phyloP scores from a whole-genome alignment of 2,329 filamentous ascomycete genomes.

The Fusarium sp. region DNA sequence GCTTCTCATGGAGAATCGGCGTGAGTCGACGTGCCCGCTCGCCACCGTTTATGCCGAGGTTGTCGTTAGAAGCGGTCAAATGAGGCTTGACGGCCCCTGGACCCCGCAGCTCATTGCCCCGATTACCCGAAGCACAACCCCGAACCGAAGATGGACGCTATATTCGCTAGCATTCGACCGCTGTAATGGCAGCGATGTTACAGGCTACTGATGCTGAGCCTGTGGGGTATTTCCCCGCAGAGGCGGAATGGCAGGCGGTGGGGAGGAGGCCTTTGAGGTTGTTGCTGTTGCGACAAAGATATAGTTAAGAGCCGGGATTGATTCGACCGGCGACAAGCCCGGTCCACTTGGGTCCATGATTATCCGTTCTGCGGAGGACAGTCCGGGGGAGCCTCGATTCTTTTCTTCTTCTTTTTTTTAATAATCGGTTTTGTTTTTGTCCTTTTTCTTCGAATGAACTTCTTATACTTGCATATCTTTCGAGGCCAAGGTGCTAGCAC shows the following conservation, averaged over 20 bases:
- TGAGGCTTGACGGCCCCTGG: conserved; percentile 5
- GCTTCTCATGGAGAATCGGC: not conserved
- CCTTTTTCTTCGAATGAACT: not conserved
- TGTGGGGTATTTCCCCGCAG: conserved; percentile 35
- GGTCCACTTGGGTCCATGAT: too few species aligned
- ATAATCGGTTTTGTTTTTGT: not conserved
- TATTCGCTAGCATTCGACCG: conserved; percentile 1
- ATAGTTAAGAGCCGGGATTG: too few species aligned
- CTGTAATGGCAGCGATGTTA: conserved; percentile 37
- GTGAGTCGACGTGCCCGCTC: not conserved
- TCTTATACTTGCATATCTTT: not conserved
- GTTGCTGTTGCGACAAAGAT: too few species aligned
- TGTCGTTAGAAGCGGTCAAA: conserved; percentile 1
- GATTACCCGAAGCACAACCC: conserved; percentile 38
- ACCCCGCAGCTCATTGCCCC: conserved; percentile 41
- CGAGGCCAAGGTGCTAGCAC: not conserved
- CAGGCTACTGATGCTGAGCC: conserved; percentile 24
- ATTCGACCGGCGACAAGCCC: too few species aligned
- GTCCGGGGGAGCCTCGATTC: too few species aligned
- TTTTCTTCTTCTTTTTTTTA: too few species aligned
- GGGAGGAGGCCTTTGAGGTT: too few species aligned
- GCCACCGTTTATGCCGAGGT: conserved; percentile 36
- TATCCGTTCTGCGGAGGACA: too few species aligned
- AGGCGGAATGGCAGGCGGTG: not conserved
- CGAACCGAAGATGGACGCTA: conserved; percentile 19